phyloP scores from a whole-genome alignment of 2,329 filamentous ascomycete genomes.

The Hypoxylon sp. region DNA sequence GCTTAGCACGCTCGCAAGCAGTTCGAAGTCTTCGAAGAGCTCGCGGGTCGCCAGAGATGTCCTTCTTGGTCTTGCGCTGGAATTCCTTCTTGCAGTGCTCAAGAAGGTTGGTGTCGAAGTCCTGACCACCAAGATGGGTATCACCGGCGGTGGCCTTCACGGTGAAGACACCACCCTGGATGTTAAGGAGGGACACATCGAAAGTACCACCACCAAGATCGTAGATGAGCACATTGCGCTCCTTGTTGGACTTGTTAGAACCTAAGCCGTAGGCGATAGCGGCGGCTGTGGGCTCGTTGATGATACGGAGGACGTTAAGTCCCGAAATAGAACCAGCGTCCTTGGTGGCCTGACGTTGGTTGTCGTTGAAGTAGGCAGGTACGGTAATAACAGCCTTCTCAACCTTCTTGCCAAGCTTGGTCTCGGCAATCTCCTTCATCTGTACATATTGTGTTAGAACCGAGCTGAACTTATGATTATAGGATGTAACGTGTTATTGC shows the following conservation, averaged over 20 bases:
- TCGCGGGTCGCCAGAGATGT: conserved; percentile 86
- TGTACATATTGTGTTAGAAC: conserved; percentile 58
- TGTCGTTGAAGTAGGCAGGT: conserved; percentile 99
- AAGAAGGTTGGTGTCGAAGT: conserved; percentile 96
- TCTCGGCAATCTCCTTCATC: conserved; percentile 99
- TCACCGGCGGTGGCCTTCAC: conserved; percentile 99
- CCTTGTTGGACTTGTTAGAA: conserved; percentile 94
- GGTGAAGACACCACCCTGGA: conserved; percentile 99
- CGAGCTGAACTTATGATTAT: not conserved
- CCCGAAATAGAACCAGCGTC: conserved; percentile 98
- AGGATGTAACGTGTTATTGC: conserved; percentile 41
- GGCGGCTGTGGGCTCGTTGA: conserved; percentile 99
- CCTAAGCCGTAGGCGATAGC: conserved; percentile 99
- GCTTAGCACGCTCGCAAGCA: conserved; percentile 99
- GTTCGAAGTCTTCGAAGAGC: conserved; percentile 96
- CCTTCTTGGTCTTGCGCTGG: conserved; percentile 81
- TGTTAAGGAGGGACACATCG: conserved; percentile 99
- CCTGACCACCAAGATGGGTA: conserved; percentile 94
- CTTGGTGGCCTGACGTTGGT: conserved; percentile 99
- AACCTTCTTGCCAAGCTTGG: conserved; percentile 98
- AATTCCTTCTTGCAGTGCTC: conserved; percentile 99
- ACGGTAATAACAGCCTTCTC: conserved; percentile 99
- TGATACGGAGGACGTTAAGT: conserved; percentile 99
- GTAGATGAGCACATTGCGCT: conserved; percentile 99
- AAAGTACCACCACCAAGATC: conserved; percentile 99